phyloP scores from a whole-genome alignment of 345 rosid species.

The Crucihimalaya himalaica region DNA sequence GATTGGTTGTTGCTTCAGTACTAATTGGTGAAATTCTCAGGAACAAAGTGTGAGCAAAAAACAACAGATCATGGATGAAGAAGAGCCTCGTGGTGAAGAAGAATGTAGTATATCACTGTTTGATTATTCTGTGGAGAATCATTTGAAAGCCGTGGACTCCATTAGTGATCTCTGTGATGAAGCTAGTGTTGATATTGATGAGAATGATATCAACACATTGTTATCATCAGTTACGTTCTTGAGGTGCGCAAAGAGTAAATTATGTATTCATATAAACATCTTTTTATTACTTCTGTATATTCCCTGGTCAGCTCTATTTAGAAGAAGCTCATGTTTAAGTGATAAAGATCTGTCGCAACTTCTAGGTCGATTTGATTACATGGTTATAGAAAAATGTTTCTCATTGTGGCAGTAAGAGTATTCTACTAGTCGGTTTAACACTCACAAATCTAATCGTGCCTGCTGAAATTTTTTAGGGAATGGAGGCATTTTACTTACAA shows the following conservation, averaged over 20 bases:
- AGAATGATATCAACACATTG: constrained; percentile 43
- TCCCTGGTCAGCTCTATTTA: background rate
- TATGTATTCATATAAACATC: background rate
- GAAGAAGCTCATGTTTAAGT: background rate
- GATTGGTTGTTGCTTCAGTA: background rate
- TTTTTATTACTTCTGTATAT: background rate
- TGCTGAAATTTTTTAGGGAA: constrained; percentile 43
- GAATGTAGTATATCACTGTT: constrained; percentile 56
- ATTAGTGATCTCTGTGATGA: constrained; percentile 64
- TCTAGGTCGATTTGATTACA: background rate
- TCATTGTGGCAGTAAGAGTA: background rate
- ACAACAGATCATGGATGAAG: constrained; percentile 24
- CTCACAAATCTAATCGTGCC: background rate
- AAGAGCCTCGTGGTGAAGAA: constrained; percentile 25
- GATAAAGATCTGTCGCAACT: background rate
- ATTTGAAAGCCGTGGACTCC: constrained; percentile 57
- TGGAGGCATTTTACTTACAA: constrained; percentile 64
- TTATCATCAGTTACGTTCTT: constrained; percentile 66
- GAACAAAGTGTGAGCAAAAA: background rate
- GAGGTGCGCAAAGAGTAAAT: constrained; percentile 45
- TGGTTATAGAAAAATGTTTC: background rate
- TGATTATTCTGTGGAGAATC: constrained; percentile 66
- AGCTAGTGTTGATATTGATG: constrained; percentile 33
- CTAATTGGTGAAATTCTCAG: constrained; percentile 9
- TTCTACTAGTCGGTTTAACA: background rate